These are phyloP conservation scores for Taxawa tesnikishii DNA, from an alignment of 2,329 filamentous ascomycete species.

Conservation along the genomic window DNA sequence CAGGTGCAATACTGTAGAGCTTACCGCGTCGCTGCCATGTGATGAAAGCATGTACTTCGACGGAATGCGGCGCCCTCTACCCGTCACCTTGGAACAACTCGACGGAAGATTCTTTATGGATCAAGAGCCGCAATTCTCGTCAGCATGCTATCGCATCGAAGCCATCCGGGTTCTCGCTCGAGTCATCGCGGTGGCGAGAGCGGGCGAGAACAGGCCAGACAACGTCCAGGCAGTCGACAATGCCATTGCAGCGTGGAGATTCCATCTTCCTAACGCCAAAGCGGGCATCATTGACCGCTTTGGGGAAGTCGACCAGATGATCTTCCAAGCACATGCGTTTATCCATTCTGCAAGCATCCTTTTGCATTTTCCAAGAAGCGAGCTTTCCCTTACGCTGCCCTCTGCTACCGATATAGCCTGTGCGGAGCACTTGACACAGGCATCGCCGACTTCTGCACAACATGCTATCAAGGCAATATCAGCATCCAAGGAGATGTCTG, in stretches of 20 bases:
- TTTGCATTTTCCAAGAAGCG: constrained; percentile 67
- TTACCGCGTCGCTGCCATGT: constrained; percentile 65
- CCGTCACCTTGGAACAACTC: constrained; percentile 59
- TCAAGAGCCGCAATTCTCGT: constrained; percentile 62
- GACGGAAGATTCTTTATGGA: constrained; percentile 65
- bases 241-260: constrained; percentile 60
- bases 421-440: constrained; percentile 36
- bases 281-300: constrained; percentile 55
- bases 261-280: constrained; percentile 65
- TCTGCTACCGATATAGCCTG: constrained; percentile 33
- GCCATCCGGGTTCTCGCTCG: constrained; percentile 66
- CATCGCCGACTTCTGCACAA: constrained; percentile 37
- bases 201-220: constrained; percentile 19
- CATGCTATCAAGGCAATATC: constrained; percentile 74
- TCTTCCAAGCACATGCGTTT: constrained; percentile 86
- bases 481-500: constrained; percentile 65
- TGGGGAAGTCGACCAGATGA: constrained; percentile 71
- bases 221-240: constrained; percentile 46
- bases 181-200: constrained; percentile 44
- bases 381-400: constrained; percentile 51
- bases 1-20: constrained; percentile 51
- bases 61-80: constrained; percentile 36
- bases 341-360: constrained; percentile 52
- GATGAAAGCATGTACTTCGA: constrained; percentile 61
- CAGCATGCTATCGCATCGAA: constrained; percentile 74